Conservation (phyloP, 805 yeast species). For the Metschnikowia proteae region DNA sequence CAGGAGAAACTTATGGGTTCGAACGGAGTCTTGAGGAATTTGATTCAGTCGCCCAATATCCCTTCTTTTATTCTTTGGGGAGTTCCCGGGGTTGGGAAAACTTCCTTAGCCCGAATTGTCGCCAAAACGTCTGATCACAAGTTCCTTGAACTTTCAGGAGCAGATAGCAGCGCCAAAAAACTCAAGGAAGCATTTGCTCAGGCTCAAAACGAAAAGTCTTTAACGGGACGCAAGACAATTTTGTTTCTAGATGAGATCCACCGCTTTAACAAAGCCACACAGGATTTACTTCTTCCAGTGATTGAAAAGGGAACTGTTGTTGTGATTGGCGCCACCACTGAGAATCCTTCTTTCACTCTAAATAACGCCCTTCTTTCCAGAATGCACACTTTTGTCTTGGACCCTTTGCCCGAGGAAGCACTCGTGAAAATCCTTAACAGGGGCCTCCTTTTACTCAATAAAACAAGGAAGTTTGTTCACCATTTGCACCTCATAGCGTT, state of each 20-base stretch:
- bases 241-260: conserved; percentile 44
- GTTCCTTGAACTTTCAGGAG: conserved; percentile 40
- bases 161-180: conserved; percentile 34
- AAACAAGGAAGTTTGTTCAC: conserved; percentile 50
- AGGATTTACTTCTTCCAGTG: conserved; percentile 40
- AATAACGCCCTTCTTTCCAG: conserved; percentile 42
- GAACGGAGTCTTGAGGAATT: conserved; percentile 34
- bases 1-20: conserved; percentile 40
- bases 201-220: conserved; percentile 34
- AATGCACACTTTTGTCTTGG: conserved; percentile 45
- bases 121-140: conserved; percentile 29
- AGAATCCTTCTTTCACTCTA: conserved; percentile 54
- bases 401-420: conserved; percentile 31
- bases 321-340: conserved; percentile 50
- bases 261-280: conserved; percentile 41
- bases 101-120: conserved; percentile 39
- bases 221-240: conserved; percentile 32
- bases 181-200: conserved; percentile 33
- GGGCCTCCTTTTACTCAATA: conserved; percentile 48
- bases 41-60: conserved; percentile 30
- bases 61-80: conserved; percentile 46
- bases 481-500: conserved; percentile 50
- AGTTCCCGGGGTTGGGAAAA: conserved; percentile 44
- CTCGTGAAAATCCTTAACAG: conserved; percentile 40
- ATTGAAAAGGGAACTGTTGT: conserved; percentile 39